Evolutionary conservation across 495 filamentous ascomycete species (phyloP).

Genomic region (Astrothelium macrocarpum): DNA sequence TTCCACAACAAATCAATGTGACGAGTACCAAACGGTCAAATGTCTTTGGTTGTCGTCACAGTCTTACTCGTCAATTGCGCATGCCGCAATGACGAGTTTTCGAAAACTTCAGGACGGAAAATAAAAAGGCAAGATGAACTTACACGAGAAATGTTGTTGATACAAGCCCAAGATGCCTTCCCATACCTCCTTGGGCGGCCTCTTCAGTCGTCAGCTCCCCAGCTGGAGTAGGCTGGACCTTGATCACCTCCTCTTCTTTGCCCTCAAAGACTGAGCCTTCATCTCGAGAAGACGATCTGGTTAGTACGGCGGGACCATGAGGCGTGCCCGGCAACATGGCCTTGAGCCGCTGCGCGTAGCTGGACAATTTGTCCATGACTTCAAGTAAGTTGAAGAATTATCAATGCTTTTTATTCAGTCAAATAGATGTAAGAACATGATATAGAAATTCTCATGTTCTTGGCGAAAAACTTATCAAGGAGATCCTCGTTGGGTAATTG

Average conservation of each 20-base stretch:
- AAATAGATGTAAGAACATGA: not conserved
- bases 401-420: not conserved
- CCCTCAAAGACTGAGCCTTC: not conserved
- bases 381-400: not conserved
- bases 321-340: not conserved
- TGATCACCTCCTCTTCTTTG: not conserved
- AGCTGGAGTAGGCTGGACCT: not conserved
- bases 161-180: not conserved
- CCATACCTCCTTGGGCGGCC: not conserved
- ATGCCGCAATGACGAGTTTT: too few species aligned
- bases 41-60: too few species aligned
- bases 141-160: not conserved
- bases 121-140: too few species aligned
- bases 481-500: not conserved
- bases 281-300: not conserved
- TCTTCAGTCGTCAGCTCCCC: conserved; percentile 4
- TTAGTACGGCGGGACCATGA: not conserved
- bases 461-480: not conserved
- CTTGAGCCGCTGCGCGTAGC: conserved; percentile 1
- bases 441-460: not conserved
- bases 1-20: too few species aligned
- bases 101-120: too few species aligned
- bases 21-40: too few species aligned
- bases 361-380: conserved; percentile 1
- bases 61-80: too few species aligned